Conservation (phyloP, 179 eudicot species). For the Corrigiola litoralis region DNA sequence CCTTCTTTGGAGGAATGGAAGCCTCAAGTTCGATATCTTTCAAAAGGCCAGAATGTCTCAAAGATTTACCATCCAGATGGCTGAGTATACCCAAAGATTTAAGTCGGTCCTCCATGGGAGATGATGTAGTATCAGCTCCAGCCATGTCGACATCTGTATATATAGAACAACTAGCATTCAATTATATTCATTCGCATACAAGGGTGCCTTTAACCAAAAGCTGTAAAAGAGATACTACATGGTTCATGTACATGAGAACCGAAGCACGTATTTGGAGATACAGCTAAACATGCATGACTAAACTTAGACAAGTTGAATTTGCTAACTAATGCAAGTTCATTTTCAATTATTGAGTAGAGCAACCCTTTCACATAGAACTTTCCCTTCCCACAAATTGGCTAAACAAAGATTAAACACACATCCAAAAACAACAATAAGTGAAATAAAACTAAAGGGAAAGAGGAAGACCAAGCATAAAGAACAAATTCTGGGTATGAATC, state of each 20-base stretch:
- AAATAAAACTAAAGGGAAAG: too few relatives aligned
- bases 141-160: conserved; percentile 31
- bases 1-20: conserved; percentile 64
- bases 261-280: too few relatives aligned
- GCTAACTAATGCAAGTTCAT: neutral
- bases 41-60: conserved; percentile 30
- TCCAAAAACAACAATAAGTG: neutral
- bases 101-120: conserved; percentile 73
- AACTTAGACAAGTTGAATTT: neutral
- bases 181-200: neutral
- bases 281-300: neutral
- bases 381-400: neutral
- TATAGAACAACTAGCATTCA: neutral
- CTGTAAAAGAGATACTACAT: neutral
- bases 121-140: conserved; percentile 26
- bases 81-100: conserved; percentile 61
- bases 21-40: conserved; percentile 59
- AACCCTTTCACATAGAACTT: neutral
- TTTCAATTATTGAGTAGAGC: neutral
- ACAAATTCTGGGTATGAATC: too few relatives aligned
- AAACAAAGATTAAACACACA: neutral
- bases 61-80: conserved; percentile 32
- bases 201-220: too few relatives aligned
- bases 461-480: too few relatives aligned
- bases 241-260: neutral